Evolutionary conservation across 2,329 filamentous ascomycete genomes (phyloP), one percentile per base, ranked within the genome.

Genomic region (Magnaporthales sp.): DNA sequence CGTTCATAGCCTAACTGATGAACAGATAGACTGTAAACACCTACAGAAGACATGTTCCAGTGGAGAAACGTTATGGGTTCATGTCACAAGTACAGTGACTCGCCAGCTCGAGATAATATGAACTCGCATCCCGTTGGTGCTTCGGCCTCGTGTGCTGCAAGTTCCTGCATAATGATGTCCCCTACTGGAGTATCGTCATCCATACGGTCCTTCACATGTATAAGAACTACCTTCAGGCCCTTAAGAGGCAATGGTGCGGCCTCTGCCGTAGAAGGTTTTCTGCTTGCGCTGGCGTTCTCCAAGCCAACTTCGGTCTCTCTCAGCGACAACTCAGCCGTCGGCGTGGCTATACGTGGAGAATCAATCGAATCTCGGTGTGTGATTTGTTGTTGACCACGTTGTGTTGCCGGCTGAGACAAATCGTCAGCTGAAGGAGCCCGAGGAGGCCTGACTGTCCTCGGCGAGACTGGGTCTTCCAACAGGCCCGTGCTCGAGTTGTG

Each of bases 181-280:
- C 81, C 84, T 1, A 84, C 86, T 63, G 79, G 76, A 29, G 86
- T 86, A 0, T 87, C 91, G 74, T 97, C 93, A 9, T 83, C 81
- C 66, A 97, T 79, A 26, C 85, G 89, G 70, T 98, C 94, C 76
- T 99, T 99, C 73, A 98, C 86, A 74, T 99, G 95, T 51, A 98
- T 98, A 66, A 98, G 87, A 64, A 97, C 88, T 1, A 99, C 81
- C 69, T 88, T 90, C 30, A 98, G 75, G 0, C 92, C 93, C 65
- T 83, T 80, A 4, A 99, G 81, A 7, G 74, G 67, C 6, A 68
- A 62, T n/a, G 68, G 7, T 24, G 66, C 58, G 65, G 65, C 38
- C 31, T 15, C 58, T 27, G 31, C 30, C 15, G 27, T 61, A 13
- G 66, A 70, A 11, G 66, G 68, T 22, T 46, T 26, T 4, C 24